phyloP scores from a whole-genome alignment of 2,329 filamentous ascomycete species.

The Fusarium begoniae region DNA sequence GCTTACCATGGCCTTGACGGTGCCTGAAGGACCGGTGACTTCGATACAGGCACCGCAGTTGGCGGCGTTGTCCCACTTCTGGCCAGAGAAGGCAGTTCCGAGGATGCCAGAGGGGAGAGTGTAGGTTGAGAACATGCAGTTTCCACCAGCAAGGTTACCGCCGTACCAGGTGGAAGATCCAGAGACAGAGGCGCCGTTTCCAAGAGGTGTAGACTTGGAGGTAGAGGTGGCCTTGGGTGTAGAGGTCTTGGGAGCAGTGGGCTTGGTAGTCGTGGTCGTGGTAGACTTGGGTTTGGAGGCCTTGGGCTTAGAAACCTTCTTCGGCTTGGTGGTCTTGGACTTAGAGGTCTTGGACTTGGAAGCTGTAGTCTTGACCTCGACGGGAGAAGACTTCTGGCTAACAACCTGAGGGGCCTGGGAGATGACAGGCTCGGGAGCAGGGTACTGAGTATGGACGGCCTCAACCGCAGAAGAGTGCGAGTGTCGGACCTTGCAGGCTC shows the following conservation, averaged over 20 bases:
- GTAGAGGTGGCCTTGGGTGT: not conserved
- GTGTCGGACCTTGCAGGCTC: conserved; percentile 34
- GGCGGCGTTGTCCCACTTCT: conserved; percentile 63
- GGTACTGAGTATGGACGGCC: conserved; percentile 6
- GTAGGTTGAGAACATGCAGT: conserved; percentile 71
- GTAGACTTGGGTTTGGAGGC: not conserved
- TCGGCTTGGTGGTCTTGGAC: not conserved
- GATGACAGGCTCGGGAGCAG: not conserved
- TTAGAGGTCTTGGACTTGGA: not conserved
- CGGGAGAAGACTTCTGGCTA: conserved; percentile 1
- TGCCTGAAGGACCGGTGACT: conserved; percentile 65
- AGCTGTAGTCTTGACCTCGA: not conserved
- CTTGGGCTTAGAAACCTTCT: not conserved
- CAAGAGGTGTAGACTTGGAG: conserved; percentile 10
- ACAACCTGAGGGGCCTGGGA: not conserved
- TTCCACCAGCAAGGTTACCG: conserved; percentile 66
- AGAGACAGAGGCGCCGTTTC: conserved; percentile 7
- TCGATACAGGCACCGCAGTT: conserved; percentile 70
- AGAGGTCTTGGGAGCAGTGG: not conserved
- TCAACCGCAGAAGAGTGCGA: conserved; percentile 7
- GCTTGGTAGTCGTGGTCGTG: not conserved
- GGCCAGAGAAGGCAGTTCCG: conserved; percentile 69
- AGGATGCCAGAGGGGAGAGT: conserved; percentile 66
- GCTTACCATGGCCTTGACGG: conserved; percentile 70
- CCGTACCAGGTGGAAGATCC: conserved; percentile 59